Percentiles rank a stretch among this genome's conserved stretches.
These are phyloP conservation scores for Leccinum obscurum DNA, from an alignment of 768 basidiomycete genomes.

Conservation along the genomic window DNA sequence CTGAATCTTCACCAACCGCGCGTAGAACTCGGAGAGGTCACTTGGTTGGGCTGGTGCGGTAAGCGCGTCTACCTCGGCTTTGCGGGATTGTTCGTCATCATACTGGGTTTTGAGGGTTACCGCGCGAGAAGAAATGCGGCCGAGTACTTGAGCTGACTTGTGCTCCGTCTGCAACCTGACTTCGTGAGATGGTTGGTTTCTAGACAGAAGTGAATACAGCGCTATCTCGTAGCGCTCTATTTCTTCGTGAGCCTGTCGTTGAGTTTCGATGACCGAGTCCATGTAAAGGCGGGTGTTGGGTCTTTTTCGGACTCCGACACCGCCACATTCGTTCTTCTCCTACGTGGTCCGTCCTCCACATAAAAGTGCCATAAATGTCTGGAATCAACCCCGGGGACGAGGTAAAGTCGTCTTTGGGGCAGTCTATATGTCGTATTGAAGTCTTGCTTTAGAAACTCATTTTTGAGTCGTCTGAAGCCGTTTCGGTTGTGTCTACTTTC, in stretches of 20 bases:
- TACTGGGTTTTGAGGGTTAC: constrained; percentile 70
- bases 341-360: constrained; percentile 25
- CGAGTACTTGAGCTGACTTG: constrained; percentile 86
- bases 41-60: constrained; percentile 59
- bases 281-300: constrained; percentile 40
- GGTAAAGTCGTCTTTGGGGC: constrained; percentile 40
- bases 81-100: constrained; percentile 71
- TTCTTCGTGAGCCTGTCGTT: constrained; percentile 95
- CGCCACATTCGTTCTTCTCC: constrained; percentile 26
- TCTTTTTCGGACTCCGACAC: constrained; percentile 57
- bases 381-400: constrained; percentile 88
- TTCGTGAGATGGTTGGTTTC: constrained; percentile 63
- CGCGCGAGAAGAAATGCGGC: constrained; percentile 73
- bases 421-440: constrained; percentile 9
- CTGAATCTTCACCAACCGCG: constrained; percentile 93
- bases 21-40: constrained; percentile 93
- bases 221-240: constrained; percentile 89
- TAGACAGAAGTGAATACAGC: constrained; percentile 79
- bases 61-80: constrained; percentile 62
- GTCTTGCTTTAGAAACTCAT: constrained; percentile 69
- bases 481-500: constrained; percentile 86
- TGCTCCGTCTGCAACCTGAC: constrained; percentile 75
- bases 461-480: constrained; percentile 92
- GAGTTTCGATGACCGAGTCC: constrained; percentile 94
- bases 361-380: constrained; percentile 60